Percentiles rank a stretch among this genome's conserved stretches.
These are phyloP conservation scores for Fusarium algeriense DNA, from an alignment of 2,329 filamentous ascomycete genomes.

Conservation along the genomic window DNA sequence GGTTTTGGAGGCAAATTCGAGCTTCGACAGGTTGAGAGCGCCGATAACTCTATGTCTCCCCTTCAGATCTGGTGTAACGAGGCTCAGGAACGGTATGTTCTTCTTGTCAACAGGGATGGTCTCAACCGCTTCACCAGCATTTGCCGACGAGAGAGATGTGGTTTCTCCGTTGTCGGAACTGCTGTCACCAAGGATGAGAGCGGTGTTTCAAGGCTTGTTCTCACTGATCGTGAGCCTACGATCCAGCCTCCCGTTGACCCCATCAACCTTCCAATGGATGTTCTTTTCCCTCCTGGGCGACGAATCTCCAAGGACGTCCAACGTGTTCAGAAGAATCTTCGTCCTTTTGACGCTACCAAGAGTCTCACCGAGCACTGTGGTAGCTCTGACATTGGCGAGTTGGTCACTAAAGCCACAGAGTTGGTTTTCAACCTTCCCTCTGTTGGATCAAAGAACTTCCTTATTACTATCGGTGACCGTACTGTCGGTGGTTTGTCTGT, in stretches of 20 bases:
- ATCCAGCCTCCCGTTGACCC: constrained; percentile 74
- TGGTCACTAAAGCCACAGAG: constrained; percentile 72
- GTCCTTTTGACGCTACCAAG: constrained; percentile 75
- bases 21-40: constrained; percentile 91
- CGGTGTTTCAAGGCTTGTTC: constrained; percentile 78
- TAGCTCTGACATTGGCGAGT: constrained; percentile 55
- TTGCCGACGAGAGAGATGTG: constrained; percentile 85
- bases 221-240: constrained; percentile 83
- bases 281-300: constrained; percentile 80
- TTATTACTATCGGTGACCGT: constrained; percentile 96
- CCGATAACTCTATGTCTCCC: constrained; percentile 91
- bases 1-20: constrained; percentile 93
- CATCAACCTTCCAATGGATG: constrained; percentile 90
- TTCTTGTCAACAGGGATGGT: constrained; percentile 84
- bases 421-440: constrained; percentile 86
- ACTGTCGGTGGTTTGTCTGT: constrained; percentile 90
- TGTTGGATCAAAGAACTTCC: constrained; percentile 96
- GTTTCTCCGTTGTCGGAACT: constrained; percentile 90
- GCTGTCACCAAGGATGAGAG: constrained; percentile 72
- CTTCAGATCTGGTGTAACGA: constrained; percentile 97
- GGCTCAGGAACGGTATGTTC: constrained; percentile 94
- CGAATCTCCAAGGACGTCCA: constrained; percentile 46
- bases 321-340: constrained; percentile 64
- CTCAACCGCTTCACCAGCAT: constrained; percentile 81
- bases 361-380: constrained; percentile 76